Base-by-base conservation (phyloP, 371 early-diverging fungal genomes). In the Syncephalastrum monosporum region DNA sequence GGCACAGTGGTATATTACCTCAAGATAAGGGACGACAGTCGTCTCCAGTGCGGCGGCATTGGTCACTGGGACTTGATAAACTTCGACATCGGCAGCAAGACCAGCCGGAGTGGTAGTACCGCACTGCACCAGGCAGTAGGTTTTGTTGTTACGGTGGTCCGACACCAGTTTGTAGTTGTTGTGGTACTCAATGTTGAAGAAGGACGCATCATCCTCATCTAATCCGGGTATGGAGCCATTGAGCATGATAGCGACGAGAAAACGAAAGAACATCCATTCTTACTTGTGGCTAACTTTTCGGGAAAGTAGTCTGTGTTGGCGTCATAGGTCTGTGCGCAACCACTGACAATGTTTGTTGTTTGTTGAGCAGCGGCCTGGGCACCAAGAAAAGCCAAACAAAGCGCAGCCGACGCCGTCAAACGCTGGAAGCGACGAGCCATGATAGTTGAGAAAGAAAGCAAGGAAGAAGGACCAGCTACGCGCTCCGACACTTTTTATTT, bases 111-210 rank as follows among this genome's bases (percentile, higher is more conserved):
- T 52, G 41, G 77, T 73, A 25, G 90, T 78, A 52, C 91, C 88
- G 65, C 91, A 87, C 70, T 88, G 89, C 62, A 85, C 84, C 57
- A 91, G 79, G 15, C 80, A 73, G 48, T 82, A 86, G 16, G 52
- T 50, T 8, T 63, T 46, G 46, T 67, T 64, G 24, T 70, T 80
- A 53, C 75, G 63, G 50, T 63, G 72, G 54, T 81, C 77, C 42
- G 69, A 72, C 17, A 87, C 59, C 3, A 85, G 56, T 69, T 88
- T 88, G 71, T 87, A 87, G 54, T 80, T 81, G 63, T 84, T 85
- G 55, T 74, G 67, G 70, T 90, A 88, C 43, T 74, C 65, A 56
- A 90, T 78, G 15, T 71, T 64, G 86, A 87, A 49, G 72, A 68
- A 54, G 61, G 71, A 46, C 74, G 76, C 60, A 41, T 82, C 81